Base-by-base conservation (phyloP, 495 filamentous ascomycete genomes). In the Xylaria cubensis region DNA sequence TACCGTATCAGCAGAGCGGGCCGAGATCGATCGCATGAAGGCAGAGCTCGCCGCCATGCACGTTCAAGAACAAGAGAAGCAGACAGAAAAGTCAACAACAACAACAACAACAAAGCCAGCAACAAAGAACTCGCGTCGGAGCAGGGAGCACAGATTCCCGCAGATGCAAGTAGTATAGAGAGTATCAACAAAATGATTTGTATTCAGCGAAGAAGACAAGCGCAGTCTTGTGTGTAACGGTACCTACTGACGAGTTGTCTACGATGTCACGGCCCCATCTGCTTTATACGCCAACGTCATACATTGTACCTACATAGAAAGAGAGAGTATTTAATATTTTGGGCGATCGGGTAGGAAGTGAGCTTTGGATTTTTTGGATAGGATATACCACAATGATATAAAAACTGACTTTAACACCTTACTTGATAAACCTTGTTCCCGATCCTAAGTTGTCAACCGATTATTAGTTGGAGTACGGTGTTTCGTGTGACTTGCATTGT, bases 1-100 rank as follows among this genome's bases (percentile, higher is more conserved):
- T 21, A 72, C 68, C 15, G 65, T 70, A 7, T 53, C 66, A 0
- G 69, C 72, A 0, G 77, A 79, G 56, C 68, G 74, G 32, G 76
- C 70, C 48, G 77, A 79, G 56, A 77, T 79, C 0, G 58, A 76
- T 1, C 73, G 50, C 50, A 79, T 79, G 77, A 26, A 77, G 63
- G 77, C 74, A 2, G 88, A 76, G 70, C 62, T 79, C 13, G 68
- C 59, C 0, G 71, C 72, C 42, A 72, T 74, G 65, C 73, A 67
- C 69, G 44, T 72, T n/a, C 69, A 76, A 61, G 61, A 72, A 15
- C 41, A 64, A n/a, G 69, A 67, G 55, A 75, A 77, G 69, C 50
- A 70, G 21, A 42, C 64, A 8, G 72, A 71, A 26, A 56, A 72
- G 63, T 13, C 58, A 17, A 34, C 62, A 4, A 19, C 7, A 3